phyloP scores from a whole-genome alignment of 2,329 filamentous ascomycete genomes.

The Pyricularia sp. region DNA sequence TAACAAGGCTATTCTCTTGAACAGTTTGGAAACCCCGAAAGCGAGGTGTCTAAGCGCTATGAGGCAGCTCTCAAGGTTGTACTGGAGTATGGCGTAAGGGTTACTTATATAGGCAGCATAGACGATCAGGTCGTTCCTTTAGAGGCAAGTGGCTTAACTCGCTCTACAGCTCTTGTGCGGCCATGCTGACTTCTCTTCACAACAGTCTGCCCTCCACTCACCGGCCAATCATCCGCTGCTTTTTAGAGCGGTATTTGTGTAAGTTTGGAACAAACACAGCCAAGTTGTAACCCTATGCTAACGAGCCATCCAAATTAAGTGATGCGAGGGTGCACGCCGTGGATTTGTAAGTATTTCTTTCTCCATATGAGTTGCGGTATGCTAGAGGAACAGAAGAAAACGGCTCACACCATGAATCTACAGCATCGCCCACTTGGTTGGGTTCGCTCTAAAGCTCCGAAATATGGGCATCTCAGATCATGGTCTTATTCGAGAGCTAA shows the following conservation, averaged over 20 bases:
- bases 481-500: conserved; percentile 82
- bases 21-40: conserved; percentile 63
- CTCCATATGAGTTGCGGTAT: background rate
- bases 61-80: conserved; percentile 61
- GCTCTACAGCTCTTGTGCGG: background rate
- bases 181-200: conserved; percentile 15
- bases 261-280: background rate
- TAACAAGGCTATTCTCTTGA: background rate
- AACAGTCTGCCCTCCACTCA: conserved; percentile 68
- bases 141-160: conserved; percentile 42
- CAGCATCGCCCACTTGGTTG: conserved; percentile 75
- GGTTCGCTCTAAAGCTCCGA: conserved; percentile 83
- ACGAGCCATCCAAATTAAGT: background rate
- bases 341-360: conserved; percentile 52
- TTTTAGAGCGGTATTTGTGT: conserved; percentile 76
- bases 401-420: background rate
- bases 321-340: conserved; percentile 85
- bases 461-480: conserved; percentile 91
- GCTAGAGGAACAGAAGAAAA: background rate
- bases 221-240: conserved; percentile 84
- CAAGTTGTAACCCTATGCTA: background rate
- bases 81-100: conserved; percentile 64
- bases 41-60: conserved; percentile 71
- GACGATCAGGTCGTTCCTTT: conserved; percentile 93
- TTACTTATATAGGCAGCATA: conserved; percentile 86